Evolutionary conservation across 2,329 filamentous ascomycete genomes (phyloP).

Genomic region (Cordyceps farinosa): DNA sequence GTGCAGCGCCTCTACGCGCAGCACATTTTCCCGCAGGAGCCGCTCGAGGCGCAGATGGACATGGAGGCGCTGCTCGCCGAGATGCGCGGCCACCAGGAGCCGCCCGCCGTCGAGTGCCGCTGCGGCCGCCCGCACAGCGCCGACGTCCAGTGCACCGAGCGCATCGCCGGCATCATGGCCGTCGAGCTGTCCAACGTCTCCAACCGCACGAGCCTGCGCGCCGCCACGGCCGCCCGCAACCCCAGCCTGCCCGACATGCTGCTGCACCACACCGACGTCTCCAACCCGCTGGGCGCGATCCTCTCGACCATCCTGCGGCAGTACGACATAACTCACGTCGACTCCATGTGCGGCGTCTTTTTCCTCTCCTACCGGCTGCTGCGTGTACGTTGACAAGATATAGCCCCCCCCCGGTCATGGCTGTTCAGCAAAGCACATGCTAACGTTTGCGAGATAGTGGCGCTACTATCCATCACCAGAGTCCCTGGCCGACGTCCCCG

Average conservation of each 20-base stretch:
- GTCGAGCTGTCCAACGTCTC: constrained; percentile 26
- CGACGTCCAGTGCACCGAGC: constrained; percentile 25
- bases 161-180: constrained; percentile 25
- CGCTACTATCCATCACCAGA: constrained; percentile 15
- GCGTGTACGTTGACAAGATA: constrained; percentile 19
- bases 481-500: constrained; percentile 16
- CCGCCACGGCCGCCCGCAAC: constrained; percentile 23
- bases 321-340: constrained; percentile 24
- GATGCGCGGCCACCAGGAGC: background rate
- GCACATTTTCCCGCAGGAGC: background rate
- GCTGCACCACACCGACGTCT: constrained; percentile 23
- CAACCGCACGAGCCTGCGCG: constrained; percentile 21
- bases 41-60: background rate
- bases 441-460: constrained; percentile 15
- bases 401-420: too few species aligned
- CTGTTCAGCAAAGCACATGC: background rate
- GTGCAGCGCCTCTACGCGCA: constrained; percentile 1
- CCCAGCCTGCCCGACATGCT: constrained; percentile 25
- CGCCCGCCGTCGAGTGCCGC: constrained; percentile 24
- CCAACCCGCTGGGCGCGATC: constrained; percentile 19
- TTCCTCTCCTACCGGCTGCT: constrained; percentile 26
- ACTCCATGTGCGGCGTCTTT: constrained; percentile 26
- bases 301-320: constrained; percentile 24
- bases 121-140: constrained; percentile 27
- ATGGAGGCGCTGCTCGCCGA: constrained; percentile 6